Conservation (phyloP, 2,329 filamentous ascomycete genomes). For the Cryoendolithus antarcticus region DNA sequence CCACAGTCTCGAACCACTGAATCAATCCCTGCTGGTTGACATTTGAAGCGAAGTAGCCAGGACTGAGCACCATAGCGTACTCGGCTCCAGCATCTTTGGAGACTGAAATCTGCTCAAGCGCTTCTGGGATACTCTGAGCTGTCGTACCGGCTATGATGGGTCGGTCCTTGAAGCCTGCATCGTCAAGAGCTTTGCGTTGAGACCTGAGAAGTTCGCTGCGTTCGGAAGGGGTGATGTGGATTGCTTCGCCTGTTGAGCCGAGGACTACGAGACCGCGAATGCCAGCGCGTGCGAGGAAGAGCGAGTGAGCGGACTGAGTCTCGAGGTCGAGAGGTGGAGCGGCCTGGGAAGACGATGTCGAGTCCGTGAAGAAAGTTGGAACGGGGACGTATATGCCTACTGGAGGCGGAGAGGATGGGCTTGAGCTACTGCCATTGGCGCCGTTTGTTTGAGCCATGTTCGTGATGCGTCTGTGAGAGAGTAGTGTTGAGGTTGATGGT, state of each 20-base stretch:
- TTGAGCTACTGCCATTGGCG: no score
- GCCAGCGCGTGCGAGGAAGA: slow-evolving; percentile 49
- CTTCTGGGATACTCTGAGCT: slow-evolving; percentile 50
- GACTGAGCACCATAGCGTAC: slow-evolving; percentile 51
- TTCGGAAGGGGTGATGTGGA: slow-evolving; percentile 47
- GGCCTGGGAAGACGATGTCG: slow-evolving; percentile 31
- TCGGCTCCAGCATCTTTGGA: slow-evolving; percentile 46
- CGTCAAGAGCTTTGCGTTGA: slow-evolving; percentile 43
- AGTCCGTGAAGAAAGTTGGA: slow-evolving; percentile 50
- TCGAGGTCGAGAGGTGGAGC: slow-evolving; percentile 44
- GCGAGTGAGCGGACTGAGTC: slow-evolving; percentile 45
- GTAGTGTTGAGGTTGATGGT: no score
- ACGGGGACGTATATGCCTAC: slow-evolving; percentile 46
- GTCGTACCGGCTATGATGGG: slow-evolving; percentile 52
- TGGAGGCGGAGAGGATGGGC: slow-evolving; percentile 29
- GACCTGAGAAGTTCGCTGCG: slow-evolving; percentile 43
- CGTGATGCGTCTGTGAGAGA: no score
- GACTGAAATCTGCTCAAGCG: slow-evolving; percentile 43
- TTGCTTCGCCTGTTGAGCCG: slow-evolving; percentile 52
- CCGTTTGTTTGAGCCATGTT: no score
- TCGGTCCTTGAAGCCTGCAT: slow-evolving; percentile 44
- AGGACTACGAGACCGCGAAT: slow-evolving; percentile 51
- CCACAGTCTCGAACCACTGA: slow-evolving; percentile 50
- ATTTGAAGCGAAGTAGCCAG: slow-evolving; percentile 51
- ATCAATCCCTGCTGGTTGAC: slow-evolving; percentile 47